These are phyloP conservation scores for Aspergillus niger DNA, from an alignment of 2,329 filamentous ascomycete species.

Conservation along the genomic window DNA sequence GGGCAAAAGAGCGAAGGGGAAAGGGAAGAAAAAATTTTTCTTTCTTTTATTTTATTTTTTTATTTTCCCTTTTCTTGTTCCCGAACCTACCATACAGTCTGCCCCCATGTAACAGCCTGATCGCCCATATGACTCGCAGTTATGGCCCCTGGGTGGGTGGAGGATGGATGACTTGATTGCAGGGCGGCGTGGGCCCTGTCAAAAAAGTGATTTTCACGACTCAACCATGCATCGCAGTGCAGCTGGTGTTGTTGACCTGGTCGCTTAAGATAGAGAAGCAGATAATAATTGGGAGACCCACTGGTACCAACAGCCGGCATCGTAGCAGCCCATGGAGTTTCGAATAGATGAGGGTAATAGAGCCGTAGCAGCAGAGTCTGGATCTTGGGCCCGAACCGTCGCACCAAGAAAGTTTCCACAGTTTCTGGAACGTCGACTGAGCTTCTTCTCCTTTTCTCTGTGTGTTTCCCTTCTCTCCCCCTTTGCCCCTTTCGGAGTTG, in stretches of 20 bases:
- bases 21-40: neutral
- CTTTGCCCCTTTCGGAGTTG: slow-evolving; percentile 4
- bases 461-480: slow-evolving; percentile 1
- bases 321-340: slow-evolving; percentile 19
- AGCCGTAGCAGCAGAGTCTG: slow-evolving; percentile 19
- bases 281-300: slow-evolving; percentile 7
- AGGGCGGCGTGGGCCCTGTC: slow-evolving; percentile 18
- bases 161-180: slow-evolving; percentile 15
- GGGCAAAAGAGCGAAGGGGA: slow-evolving; percentile 6
- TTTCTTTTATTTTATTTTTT: too few relatives aligned
- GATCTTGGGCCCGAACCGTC: slow-evolving; percentile 25
- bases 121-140: slow-evolving; percentile 16
- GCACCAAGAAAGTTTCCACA: slow-evolving; percentile 20
- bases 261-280: neutral
- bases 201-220: slow-evolving; percentile 12
- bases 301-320: slow-evolving; percentile 11
- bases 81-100: slow-evolving; percentile 13
- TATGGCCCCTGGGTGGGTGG: slow-evolving; percentile 11
- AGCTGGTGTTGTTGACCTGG: slow-evolving; percentile 3
- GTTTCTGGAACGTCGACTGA: slow-evolving; percentile 25
- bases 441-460: slow-evolving; percentile 8
- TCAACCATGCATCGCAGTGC: neutral
- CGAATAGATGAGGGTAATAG: slow-evolving; percentile 21
- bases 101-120: slow-evolving; percentile 12
- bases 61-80: neutral